A percentile compares a stretch with the other conserved stretches of the same genome.
phyloP scores from a whole-genome alignment of 176 grass and related monocot genomes.

The Ananas comosus region DNA sequence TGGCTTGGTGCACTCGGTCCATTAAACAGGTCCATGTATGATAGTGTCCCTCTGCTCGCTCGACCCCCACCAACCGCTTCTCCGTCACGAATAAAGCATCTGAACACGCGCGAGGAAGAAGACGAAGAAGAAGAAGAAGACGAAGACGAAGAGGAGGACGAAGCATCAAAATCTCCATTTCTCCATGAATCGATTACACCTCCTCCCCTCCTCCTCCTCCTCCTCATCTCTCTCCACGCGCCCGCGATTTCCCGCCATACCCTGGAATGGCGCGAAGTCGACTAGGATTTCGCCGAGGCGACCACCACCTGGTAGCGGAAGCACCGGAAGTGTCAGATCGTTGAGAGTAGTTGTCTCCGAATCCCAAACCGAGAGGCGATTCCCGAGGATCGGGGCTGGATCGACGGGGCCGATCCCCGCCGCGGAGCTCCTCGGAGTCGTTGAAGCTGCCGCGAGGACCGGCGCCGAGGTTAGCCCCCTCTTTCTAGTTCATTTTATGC shows the following conservation, averaged over 20 bases:
- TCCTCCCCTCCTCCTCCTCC: constrained; percentile 31
- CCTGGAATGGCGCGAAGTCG: background rate
- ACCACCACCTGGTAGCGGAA: too few relatives aligned
- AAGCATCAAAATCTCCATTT: too few relatives aligned
- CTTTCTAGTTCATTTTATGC: background rate
- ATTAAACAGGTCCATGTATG: too few relatives aligned
- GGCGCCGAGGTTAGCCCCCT: constrained; percentile 54
- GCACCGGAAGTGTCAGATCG: too few relatives aligned
- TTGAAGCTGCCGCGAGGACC: constrained; percentile 59
- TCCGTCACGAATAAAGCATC: too few relatives aligned
- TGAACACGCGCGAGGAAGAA: background rate
- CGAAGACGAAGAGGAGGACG: too few relatives aligned
- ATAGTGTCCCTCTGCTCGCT: too few relatives aligned
- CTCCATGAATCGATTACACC: constrained; percentile 57
- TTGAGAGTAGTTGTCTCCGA: constrained; percentile 3
- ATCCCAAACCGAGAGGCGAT: constrained; percentile 21
- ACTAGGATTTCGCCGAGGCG: too few relatives aligned
- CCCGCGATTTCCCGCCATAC: constrained; percentile 7
- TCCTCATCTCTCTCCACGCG: background rate
- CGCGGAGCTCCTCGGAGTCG: constrained; percentile 57
- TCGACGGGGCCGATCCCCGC: constrained; percentile 81
- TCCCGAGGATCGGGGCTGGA: constrained; percentile 59
- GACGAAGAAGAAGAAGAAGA: background rate
- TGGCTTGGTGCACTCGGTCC: too few relatives aligned
- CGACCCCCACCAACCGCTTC: too few relatives aligned